These are phyloP conservation scores for Yamadazyma songkhlaensis DNA, from an alignment of 1,139 yeast genomes.

Conservation along the genomic window DNA sequence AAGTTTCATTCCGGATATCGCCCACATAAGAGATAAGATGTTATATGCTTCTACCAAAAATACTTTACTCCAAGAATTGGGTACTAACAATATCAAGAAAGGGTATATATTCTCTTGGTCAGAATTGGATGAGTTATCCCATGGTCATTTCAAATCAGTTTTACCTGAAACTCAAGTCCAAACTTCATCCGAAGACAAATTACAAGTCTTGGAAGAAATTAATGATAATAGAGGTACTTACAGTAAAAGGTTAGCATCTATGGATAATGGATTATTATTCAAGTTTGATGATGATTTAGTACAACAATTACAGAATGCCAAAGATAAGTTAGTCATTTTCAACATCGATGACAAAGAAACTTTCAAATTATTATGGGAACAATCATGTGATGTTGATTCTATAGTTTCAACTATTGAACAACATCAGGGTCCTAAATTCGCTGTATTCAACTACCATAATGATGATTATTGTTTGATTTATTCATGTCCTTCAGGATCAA, in stretches of 20 bases:
- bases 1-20: conserved; percentile 82
- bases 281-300: conserved; percentile 24
- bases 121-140: conserved; percentile 55
- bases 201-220: conserved; percentile 37
- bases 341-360: conserved; percentile 31
- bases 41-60: conserved; percentile 88
- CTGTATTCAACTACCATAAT: conserved; percentile 44
- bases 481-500: conserved; percentile 87
- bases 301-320: conserved; percentile 19
- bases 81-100: conserved; percentile 59
- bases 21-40: conserved; percentile 86
- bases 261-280: conserved; percentile 32
- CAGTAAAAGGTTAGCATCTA: conserved; percentile 33
- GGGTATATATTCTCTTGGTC: conserved; percentile 54
- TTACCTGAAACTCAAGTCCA: conserved; percentile 36
- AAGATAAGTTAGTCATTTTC: conserved; percentile 26
- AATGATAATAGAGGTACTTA: conserved; percentile 10
- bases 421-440: conserved; percentile 46
- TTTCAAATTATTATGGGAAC: conserved; percentile 20
- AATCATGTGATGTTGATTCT: conserved; percentile 17
- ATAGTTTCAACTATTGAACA: conserved; percentile 22
- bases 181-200: conserved; percentile 60
- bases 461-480: conserved; percentile 58
- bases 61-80: conserved; percentile 69
- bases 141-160: conserved; percentile 39